These are phyloP conservation scores for Cairneyella variabilis DNA, from an alignment of 495 filamentous ascomycete genomes.

Conservation along the genomic window DNA sequence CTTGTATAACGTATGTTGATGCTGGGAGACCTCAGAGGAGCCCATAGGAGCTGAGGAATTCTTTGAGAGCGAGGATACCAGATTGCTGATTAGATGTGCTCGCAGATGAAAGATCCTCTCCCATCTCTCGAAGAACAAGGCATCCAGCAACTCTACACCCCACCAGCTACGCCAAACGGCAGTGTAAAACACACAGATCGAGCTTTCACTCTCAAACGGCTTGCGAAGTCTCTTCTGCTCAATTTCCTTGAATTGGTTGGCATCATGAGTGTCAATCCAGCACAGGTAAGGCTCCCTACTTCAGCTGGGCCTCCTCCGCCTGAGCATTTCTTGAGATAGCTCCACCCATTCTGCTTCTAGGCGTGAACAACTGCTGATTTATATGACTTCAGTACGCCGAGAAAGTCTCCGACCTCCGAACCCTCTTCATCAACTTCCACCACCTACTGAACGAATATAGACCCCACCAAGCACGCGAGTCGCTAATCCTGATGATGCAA, in stretches of 20 bases:
- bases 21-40: not conserved
- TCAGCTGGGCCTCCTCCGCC: not conserved
- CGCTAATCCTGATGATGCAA: slow-evolving; percentile 87
- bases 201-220: slow-evolving; percentile 68
- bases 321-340: no score
- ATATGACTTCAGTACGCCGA: slow-evolving; percentile 50
- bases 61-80: slow-evolving; percentile 11
- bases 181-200: slow-evolving; percentile 55
- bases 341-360: no score
- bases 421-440: slow-evolving; percentile 82
- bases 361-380: no score
- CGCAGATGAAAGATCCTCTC: slow-evolving; percentile 58
- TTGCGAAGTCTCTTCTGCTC: slow-evolving; percentile 77
- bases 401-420: slow-evolving; percentile 72
- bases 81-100: slow-evolving; percentile 9
- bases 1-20: slow-evolving; percentile 50
- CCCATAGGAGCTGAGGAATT: not conserved
- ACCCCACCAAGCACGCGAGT: slow-evolving; percentile 92
- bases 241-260: slow-evolving; percentile 82
- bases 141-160: slow-evolving; percentile 63
- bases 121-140: slow-evolving; percentile 64
- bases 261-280: slow-evolving; percentile 58
- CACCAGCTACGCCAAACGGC: slow-evolving; percentile 31
- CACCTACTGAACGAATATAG: slow-evolving; percentile 91
- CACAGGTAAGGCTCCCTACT: slow-evolving; percentile 34